These are phyloP conservation scores for Leccinum variabile DNA, from an alignment of 1,284 basidiomycete genomes.

Conservation along the genomic window DNA sequence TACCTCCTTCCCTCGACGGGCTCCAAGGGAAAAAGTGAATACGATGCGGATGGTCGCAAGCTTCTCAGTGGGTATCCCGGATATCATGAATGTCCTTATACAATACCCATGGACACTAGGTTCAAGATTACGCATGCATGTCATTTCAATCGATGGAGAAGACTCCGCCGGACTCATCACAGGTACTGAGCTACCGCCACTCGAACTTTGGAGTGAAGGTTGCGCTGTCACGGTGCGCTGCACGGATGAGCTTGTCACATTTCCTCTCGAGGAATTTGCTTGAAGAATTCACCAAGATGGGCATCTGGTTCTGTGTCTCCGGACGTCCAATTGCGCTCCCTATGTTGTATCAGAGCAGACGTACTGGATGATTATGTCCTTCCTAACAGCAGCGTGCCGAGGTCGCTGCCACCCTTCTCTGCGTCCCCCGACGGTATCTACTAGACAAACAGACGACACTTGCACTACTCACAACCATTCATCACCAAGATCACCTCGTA, in stretches of 20 bases:
- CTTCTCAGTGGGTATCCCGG: slow-evolving; percentile 43
- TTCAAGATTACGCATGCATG: slow-evolving; percentile 58
- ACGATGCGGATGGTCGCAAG: slow-evolving; percentile 51
- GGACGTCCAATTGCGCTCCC: slow-evolving; percentile 44
- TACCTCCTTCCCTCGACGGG: slow-evolving; percentile 66
- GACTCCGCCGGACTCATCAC: slow-evolving; percentile 59
- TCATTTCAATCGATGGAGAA: slow-evolving; percentile 50
- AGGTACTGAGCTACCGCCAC: slow-evolving; percentile 52
- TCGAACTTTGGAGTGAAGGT: slow-evolving; percentile 42
- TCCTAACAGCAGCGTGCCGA: no score
- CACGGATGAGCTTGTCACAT: slow-evolving; percentile 36
- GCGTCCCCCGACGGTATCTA: no score
- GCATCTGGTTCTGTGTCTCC: slow-evolving; percentile 64
- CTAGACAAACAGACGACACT: no score
- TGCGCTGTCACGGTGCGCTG: slow-evolving; percentile 39
- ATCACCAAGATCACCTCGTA: no score
- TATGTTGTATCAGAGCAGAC: no score
- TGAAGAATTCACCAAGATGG: slow-evolving; percentile 55
- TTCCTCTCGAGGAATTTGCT: no score
- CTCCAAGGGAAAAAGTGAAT: slow-evolving; percentile 43
- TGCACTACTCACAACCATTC: no score
- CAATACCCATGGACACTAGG: slow-evolving; percentile 66
- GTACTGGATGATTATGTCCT: no score
- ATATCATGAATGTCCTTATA: slow-evolving; percentile 55
- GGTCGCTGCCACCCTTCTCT: no score